These are phyloP conservation scores for Xylariaceae sp. DNA, from an alignment of 2,329 filamentous ascomycete genomes.

Conservation along the genomic window DNA sequence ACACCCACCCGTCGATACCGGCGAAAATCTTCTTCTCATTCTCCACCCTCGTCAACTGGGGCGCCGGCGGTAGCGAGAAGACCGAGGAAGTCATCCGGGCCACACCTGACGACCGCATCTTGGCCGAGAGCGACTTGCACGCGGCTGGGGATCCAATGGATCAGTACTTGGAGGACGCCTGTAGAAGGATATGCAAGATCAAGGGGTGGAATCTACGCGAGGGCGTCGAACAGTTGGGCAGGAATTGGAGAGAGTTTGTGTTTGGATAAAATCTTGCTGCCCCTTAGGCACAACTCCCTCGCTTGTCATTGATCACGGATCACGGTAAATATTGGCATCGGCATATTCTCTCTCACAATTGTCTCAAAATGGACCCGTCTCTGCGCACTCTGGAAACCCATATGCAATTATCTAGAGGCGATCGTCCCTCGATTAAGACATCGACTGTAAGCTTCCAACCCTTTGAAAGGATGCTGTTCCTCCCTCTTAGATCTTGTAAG, in stretches of 20 bases:
- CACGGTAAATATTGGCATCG: no score
- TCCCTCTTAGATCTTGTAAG: no score
- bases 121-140: constrained; percentile 91
- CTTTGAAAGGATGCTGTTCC: no score
- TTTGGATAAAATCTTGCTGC: constrained; percentile 53
- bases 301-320: not conserved
- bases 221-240: constrained; percentile 67
- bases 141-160: constrained; percentile 83
- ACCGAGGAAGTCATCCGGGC: constrained; percentile 69
- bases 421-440: no score
- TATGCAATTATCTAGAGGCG: no score
- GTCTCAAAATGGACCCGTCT: no score
- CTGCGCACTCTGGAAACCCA: no score
- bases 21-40: constrained; percentile 86
- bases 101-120: constrained; percentile 75
- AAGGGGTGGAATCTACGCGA: constrained; percentile 77
- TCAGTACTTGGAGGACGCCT: constrained; percentile 70
- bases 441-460: no score
- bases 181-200: constrained; percentile 73
- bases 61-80: constrained; percentile 49
- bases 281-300: not conserved
- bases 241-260: constrained; percentile 79
- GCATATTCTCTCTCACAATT: no score
- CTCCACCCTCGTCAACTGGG: constrained; percentile 80
- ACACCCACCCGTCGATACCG: constrained; percentile 72